Conservation (phyloP, 257 asterid species). For the Paulownia fortunei region DNA sequence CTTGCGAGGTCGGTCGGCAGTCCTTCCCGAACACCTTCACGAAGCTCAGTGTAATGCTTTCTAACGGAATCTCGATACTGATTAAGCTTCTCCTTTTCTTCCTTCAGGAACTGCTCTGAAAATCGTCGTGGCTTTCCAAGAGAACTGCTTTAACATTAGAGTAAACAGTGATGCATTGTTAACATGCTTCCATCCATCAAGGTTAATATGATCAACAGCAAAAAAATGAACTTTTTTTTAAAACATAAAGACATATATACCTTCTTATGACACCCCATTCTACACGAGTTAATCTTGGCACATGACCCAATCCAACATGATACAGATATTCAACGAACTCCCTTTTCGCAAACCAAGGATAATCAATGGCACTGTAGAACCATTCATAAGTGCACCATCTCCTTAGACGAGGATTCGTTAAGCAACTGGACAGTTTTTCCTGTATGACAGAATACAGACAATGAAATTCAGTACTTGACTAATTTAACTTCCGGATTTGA, state of each 20-base stretch:
- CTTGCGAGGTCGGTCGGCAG: constrained; percentile 86
- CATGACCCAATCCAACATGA: constrained; percentile 88
- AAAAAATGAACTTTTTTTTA: constrained; percentile 20
- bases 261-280: constrained; percentile 97
- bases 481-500: constrained; percentile 12
- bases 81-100: constrained; percentile 94
- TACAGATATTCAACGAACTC: constrained; percentile 89
- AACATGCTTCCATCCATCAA: constrained; percentile 10
- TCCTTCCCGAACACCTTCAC: constrained; percentile 86
- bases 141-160: constrained; percentile 60
- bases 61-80: constrained; percentile 87
- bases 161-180: not conserved
- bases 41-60: constrained; percentile 84
- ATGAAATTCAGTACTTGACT: constrained; percentile 12
- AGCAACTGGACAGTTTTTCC: constrained; percentile 65
- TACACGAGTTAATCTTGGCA: constrained; percentile 79
- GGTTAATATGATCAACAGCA: constrained; percentile 11
- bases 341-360: constrained; percentile 91
- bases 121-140: constrained; percentile 96
- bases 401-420: constrained; percentile 62
- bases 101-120: constrained; percentile 88
- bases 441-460: constrained; percentile 42
- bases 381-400: constrained; percentile 93
- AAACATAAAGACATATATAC: constrained; percentile 52
- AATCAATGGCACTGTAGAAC: constrained; percentile 97